These are phyloP conservation scores for Cladosporium sp. DNA, from an alignment of 2,329 filamentous ascomycete genomes.

Conservation along the genomic window DNA sequence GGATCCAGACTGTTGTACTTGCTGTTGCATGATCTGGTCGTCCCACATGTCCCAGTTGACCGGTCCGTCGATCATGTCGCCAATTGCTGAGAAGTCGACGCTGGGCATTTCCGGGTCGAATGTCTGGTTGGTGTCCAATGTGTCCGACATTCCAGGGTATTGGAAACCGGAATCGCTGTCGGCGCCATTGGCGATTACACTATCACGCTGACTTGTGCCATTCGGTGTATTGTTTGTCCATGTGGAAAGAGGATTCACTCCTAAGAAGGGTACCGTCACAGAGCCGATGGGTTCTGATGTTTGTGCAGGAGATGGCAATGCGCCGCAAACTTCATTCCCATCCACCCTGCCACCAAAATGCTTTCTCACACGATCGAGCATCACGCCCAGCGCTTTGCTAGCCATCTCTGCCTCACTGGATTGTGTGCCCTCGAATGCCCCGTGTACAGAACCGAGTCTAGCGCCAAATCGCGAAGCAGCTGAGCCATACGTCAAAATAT, in stretches of 20 bases:
- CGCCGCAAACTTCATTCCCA: not conserved
- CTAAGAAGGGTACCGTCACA: too few species aligned
- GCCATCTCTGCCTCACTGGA: slow-evolving; percentile 36
- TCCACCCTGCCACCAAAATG: slow-evolving; percentile 22
- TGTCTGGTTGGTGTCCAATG: not conserved
- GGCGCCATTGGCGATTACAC: not conserved
- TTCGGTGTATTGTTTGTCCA: too few species aligned
- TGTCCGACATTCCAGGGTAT: not conserved
- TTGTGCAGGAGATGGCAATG: not conserved
- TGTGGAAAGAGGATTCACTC: too few species aligned
- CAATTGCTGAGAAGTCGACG: slow-evolving; percentile 32
- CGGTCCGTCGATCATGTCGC: slow-evolving; percentile 34
- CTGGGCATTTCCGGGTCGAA: not conserved
- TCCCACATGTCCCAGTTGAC: slow-evolving; percentile 37
- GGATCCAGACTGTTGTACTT: not conserved
- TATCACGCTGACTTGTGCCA: too few species aligned
- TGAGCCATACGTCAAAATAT: slow-evolving; percentile 32
- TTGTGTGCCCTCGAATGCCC: slow-evolving; percentile 20
- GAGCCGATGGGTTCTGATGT: not conserved
- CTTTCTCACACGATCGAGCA: slow-evolving; percentile 34
- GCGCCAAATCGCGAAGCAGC: slow-evolving; percentile 19
- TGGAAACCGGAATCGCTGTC: not conserved
- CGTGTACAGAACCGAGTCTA: not conserved
- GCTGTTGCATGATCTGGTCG: slow-evolving; percentile 22
- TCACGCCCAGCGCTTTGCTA: slow-evolving; percentile 33